Conservation (phyloP, 768 basidiomycete species). For the Hypholoma sublateritium region DNA sequence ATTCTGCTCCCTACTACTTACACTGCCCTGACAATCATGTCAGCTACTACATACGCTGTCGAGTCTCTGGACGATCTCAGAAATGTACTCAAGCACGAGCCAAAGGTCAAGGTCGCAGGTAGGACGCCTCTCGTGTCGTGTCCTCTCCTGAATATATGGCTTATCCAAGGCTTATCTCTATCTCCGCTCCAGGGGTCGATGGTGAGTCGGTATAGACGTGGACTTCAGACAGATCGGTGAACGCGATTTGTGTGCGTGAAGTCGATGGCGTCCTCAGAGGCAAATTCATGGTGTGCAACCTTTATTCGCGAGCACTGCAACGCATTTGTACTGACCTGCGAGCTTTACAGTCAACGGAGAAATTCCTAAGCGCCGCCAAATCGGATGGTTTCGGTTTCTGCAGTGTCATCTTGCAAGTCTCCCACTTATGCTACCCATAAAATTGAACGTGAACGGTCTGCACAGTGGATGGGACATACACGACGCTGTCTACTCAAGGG, state of each 20-base stretch:
- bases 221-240: neutral
- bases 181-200: slow-evolving; percentile 47
- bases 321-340: neutral
- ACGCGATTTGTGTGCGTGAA: slow-evolving; percentile 24
- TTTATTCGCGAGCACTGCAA: neutral
- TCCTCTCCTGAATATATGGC: neutral
- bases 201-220: slow-evolving; percentile 41
- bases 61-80: slow-evolving; percentile 57
- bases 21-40: slow-evolving; percentile 10
- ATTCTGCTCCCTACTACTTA: too few species aligned
- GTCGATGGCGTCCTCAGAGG: slow-evolving; percentile 94
- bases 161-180: slow-evolving; percentile 1
- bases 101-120: slow-evolving; percentile 95
- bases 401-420: slow-evolving; percentile 82
- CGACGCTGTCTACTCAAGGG: slow-evolving; percentile 79
- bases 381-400: slow-evolving; percentile 91
- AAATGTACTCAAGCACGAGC: slow-evolving; percentile 54
- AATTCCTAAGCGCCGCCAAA: slow-evolving; percentile 81
- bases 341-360: slow-evolving; percentile 72
- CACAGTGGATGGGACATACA: slow-evolving; percentile 90
- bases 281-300: slow-evolving; percentile 77
- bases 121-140: slow-evolving; percentile 16
- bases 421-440: neutral
- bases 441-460: neutral
- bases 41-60: slow-evolving; percentile 22